Conservation (phyloP, 208 protist genomes). For the Jaenimonas drosophilae region DNA sequence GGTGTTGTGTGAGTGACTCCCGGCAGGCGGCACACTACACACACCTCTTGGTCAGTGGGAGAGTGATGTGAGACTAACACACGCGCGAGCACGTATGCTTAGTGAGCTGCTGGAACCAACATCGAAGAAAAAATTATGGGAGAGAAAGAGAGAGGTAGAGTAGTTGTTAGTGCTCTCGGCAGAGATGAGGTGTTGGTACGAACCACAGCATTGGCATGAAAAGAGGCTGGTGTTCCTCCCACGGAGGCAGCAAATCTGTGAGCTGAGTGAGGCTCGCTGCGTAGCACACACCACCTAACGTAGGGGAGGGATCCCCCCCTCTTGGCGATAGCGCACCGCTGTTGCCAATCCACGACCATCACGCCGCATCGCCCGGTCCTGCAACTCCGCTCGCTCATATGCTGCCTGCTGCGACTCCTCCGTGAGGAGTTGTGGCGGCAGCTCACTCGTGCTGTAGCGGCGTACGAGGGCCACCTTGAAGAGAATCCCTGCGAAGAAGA, state of each 20-base stretch:
- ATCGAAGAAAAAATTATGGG: neutral
- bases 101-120: neutral
- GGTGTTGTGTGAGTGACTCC: too few species aligned
- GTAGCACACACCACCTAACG: too few species aligned
- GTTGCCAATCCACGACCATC: too few species aligned
- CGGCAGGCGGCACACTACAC: too few species aligned
- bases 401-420: conserved; percentile 37
- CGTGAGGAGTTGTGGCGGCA: conserved; percentile 7
- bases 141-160: neutral
- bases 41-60: neutral
- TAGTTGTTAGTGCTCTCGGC: neutral
- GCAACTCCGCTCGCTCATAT: conserved; percentile 26
- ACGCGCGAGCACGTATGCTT: neutral
- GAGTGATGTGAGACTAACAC: neutral
- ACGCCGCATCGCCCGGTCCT: conserved; percentile 16
- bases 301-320: too few species aligned
- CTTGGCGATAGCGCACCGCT: too few species aligned
- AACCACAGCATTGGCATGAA: neutral
- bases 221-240: neutral
- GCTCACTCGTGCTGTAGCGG: conserved; percentile 31
- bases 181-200: too few species aligned
- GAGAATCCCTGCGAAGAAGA: conserved; percentile 51
- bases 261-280: too few species aligned
- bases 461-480: conserved; percentile 44
- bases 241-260: too few species aligned